Percentiles rank a stretch among this genome's conserved stretches.
These are phyloP conservation scores for Bombardia bombarda DNA, from an alignment of 495 filamentous ascomycete genomes.

Conservation along the genomic window DNA sequence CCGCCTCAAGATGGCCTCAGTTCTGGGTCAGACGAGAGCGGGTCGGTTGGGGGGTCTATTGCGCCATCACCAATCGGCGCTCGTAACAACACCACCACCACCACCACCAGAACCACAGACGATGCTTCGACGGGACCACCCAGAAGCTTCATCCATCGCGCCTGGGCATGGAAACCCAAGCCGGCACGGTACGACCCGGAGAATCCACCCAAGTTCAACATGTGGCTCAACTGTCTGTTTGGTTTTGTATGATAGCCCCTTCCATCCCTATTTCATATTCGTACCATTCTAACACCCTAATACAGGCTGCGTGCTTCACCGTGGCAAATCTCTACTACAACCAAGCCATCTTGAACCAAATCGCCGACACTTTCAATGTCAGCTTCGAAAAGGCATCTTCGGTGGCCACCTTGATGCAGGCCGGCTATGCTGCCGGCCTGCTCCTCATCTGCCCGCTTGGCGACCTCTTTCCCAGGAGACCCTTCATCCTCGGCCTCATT, in stretches of 20 bases:
- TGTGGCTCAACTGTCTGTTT: slow-evolving; percentile 25
- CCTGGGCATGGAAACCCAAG: slow-evolving; percentile 26
- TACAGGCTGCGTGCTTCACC: slow-evolving; percentile 29
- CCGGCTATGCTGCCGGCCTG: slow-evolving; percentile 69
- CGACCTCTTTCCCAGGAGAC: slow-evolving; percentile 61
- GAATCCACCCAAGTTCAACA: slow-evolving; percentile 26
- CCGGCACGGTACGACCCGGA: slow-evolving; percentile 21
- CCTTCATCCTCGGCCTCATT: slow-evolving; percentile 60
- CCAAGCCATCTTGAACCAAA: slow-evolving; percentile 58
- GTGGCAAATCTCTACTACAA: slow-evolving; percentile 66
- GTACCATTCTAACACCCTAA: slow-evolving; percentile 7
- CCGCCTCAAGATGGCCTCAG: no score
- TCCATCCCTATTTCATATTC: neutral
- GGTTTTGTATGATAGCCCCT: slow-evolving; percentile 15
- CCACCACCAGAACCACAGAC: no score
- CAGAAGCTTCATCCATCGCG: no score
- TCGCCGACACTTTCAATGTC: slow-evolving; percentile 55
- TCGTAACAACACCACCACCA: no score
- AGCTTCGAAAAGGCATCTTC: slow-evolving; percentile 48
- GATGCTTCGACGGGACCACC: no score
- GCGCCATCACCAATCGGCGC: no score
- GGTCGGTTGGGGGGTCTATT: no score
- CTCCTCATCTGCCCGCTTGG: slow-evolving; percentile 72
- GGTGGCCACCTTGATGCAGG: slow-evolving; percentile 71
- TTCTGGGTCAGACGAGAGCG: no score